These are phyloP conservation scores for Pestalotiopsis sp. DNA, from an alignment of 2,329 filamentous ascomycete genomes.

Conservation along the genomic window DNA sequence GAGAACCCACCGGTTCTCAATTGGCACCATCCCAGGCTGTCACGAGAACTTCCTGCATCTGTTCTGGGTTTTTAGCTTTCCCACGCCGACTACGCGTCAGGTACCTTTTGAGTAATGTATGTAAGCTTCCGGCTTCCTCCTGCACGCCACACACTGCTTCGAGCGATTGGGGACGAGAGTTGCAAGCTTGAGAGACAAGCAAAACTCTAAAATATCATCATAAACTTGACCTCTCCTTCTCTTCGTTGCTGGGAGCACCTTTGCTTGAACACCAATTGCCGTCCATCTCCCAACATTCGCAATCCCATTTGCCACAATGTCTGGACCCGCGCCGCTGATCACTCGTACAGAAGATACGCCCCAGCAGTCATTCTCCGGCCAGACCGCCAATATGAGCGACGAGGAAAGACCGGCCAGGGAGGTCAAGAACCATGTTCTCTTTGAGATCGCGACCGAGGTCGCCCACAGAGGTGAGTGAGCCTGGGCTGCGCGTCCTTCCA, in stretches of 20 bases:
- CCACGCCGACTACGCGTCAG: background rate
- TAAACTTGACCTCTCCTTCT: background rate
- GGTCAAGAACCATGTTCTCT: conserved; percentile 93
- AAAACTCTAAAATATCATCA: conserved; percentile 2
- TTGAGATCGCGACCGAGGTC: conserved; percentile 96
- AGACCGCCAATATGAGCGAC: conserved; percentile 43
- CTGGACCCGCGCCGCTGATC: background rate
- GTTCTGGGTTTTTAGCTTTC: background rate
- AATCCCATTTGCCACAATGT: background rate
- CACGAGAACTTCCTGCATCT: background rate
- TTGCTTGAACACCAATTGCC: background rate
- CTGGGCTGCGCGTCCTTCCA: background rate
- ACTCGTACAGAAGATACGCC: conserved; percentile 7
- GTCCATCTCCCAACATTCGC: background rate
- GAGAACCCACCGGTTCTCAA: background rate
- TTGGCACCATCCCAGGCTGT: background rate
- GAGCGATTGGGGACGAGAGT: background rate
- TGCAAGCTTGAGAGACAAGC: conserved; percentile 3
- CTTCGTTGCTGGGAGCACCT: background rate
- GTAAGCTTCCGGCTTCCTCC: background rate
- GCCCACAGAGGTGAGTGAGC: conserved; percentile 81
- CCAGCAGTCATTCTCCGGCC: conserved; percentile 10
- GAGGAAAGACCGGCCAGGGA: conserved; percentile 58
- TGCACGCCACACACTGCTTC: background rate
- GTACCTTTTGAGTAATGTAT: background rate